Base-by-base conservation (phyloP, 306 rosid species). In the Echinosophora koreensis region DNA sequence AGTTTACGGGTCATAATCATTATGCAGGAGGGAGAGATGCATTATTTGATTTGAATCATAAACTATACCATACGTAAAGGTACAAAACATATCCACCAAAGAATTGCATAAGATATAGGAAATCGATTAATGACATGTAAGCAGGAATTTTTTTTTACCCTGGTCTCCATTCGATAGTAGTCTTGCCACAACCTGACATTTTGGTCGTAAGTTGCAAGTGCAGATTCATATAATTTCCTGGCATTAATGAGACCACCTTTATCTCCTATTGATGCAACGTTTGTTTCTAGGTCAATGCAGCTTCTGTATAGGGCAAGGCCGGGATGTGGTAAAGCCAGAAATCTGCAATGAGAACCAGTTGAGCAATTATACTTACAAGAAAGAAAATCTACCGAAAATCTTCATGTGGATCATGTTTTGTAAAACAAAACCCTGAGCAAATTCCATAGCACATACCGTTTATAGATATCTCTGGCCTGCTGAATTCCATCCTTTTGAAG, bases 201-300 rank as follows among this genome's bases (percentile, higher is more conserved):
- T 80, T 95, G 95, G 69, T 86, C 78, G 47, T 88, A 88, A 57
- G 87, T 84, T 74, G 90, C 41, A 18, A 95, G 90, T 41, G 97
- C 97, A 73, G 90, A 88, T 84, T 92, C 91, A 46, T 83, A 95
- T 65, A 92, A 79, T 66, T 84, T 95, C 64, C 97, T 87, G 15
- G 91, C 89, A 75, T 88, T 89, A 56, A 70, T 27, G 10, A 95
- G 93, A 66, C 89, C 89, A 69, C 78, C 88, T 87, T 88, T 92
- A 75, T 88, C 88, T 59, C 97, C 93, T 14, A 46, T 59, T 42
- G 87, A 87, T 47, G 98, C 90, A 76, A 90, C 82, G 71, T 88
- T 89, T 76, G 88, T 79, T 88, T 95, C 97, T 81, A 95, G 75
- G 73, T 89, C 92, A 64, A 90, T 90, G 87, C 97, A 92, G 13